Base-by-base conservation (phyloP, 2,329 filamentous ascomycete genomes). In the Torrubiellomyces zombiae region DNA sequence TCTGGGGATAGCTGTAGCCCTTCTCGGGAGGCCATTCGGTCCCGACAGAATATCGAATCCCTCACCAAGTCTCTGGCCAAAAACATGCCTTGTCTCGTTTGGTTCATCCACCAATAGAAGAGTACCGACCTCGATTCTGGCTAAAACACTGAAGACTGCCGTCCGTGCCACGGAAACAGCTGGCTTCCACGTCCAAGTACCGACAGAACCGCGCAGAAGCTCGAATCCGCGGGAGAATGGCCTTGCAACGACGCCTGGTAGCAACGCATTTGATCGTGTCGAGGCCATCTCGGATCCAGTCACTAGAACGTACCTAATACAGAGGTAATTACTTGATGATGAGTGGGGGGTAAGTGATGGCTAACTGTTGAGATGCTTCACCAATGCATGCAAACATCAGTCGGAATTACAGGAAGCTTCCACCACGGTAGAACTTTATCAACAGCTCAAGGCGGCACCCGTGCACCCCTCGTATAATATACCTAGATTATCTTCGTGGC, bases 51-150 rank as follows among this genome's bases (percentile, higher is more conserved):
- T 46, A 13, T 45, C 37, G 33, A 48, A 41, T 41, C 49, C 48
- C 16, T 39, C 37, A 6, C 43, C 39, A 6, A 62, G 36, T 38
- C 60, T 49, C 39, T 66, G 47, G 2, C 63, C 61, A 31, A 57
- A 63, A 7, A 55, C 40, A 21, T 45, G 41, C 26, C 49, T 51
- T 18, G 53, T 47, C 5, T 51, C 53, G 0, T 48, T 45, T 0
- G 55, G 50, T 37, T 61, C 51, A 34, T 67, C 61, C 9, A 58
- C 46, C 11, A 67, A 40, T 9, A 61, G 33, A 11, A 67, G 38
- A 1, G 59, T 63, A 10, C 63, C 62, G 8, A 47, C 34, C 26
- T 63, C 49, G 24, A 67, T 60, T 20, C 48, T 51, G 4, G 52
- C 51, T 16, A 67, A 48, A 2, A 60, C 43, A 3, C 55, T 53